phyloP scores from a whole-genome alignment of 352 stramenopile species.

The Globisporangium paroecandrum region DNA sequence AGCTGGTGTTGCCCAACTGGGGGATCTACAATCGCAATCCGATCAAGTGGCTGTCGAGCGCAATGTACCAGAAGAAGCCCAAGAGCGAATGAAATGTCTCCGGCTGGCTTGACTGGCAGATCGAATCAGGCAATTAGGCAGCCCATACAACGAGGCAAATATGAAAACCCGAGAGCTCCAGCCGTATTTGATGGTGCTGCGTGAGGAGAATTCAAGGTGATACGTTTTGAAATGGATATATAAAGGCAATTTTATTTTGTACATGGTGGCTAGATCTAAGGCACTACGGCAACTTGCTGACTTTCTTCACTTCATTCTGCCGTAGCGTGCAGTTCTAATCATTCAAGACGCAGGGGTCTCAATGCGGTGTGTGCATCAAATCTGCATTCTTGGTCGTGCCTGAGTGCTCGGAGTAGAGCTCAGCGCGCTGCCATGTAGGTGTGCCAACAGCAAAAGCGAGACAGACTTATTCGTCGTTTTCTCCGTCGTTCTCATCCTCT shows the following conservation, averaged over 20 bases:
- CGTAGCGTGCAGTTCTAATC: neutral
- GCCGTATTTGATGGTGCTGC: neutral
- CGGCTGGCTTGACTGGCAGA: neutral
- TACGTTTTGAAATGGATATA: conserved; percentile 9
- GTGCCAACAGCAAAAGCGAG: neutral
- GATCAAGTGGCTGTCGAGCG: conserved; percentile 76
- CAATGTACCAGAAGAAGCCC: conserved; percentile 72
- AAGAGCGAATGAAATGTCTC: conserved; percentile 24
- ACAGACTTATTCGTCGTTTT: conserved; percentile 26
- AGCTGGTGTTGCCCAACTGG: conserved; percentile 82
- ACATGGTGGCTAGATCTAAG: neutral
- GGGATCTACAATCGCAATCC: conserved; percentile 80
- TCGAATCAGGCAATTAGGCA: neutral
- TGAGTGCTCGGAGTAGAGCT: neutral
- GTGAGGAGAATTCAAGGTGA: neutral
- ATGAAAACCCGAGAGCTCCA: neutral
- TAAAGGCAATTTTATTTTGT: conserved; percentile 12
- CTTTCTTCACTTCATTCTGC: neutral
- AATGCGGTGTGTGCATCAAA: neutral
- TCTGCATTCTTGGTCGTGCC: neutral
- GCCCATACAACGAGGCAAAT: neutral
- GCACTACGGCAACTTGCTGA: neutral
- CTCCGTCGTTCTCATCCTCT: conserved; percentile 27
- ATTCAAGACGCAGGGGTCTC: neutral
- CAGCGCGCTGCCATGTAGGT: neutral